A percentile compares a stretch with the other conserved stretches of the same genome.
These are phyloP conservation scores for Globisporangium apiculatum DNA, from an alignment of 352 stramenopile genomes.

Conservation along the genomic window DNA sequence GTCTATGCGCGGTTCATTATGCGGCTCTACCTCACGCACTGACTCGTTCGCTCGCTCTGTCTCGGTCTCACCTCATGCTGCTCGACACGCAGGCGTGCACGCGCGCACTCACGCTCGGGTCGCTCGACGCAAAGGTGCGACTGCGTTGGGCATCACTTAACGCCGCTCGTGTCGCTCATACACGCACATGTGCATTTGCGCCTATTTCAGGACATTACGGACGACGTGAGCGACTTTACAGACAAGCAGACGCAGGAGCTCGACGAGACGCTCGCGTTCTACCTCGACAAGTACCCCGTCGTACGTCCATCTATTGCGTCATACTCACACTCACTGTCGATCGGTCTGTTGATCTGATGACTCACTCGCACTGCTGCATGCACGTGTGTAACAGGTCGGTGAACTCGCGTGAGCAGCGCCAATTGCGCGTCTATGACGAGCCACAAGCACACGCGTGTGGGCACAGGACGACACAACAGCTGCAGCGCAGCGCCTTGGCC, in stretches of 20 bases:
- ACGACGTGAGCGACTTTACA: slow-evolving; percentile 63
- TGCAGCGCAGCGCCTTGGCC: background rate
- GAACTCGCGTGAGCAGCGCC: slow-evolving; percentile 22
- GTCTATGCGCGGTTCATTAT: background rate
- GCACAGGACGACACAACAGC: too few relatives aligned
- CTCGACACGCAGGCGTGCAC: slow-evolving; percentile 46
- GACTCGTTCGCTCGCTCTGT: background rate
- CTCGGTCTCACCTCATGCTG: background rate
- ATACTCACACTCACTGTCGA: too few relatives aligned
- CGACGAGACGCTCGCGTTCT: slow-evolving; percentile 65
- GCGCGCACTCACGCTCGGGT: slow-evolving; percentile 58
- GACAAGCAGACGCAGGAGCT: slow-evolving; percentile 55
- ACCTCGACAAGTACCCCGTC: slow-evolving; percentile 82
- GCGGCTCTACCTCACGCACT: background rate
- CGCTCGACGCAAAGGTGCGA: slow-evolving; percentile 56
- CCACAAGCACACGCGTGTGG: too few relatives aligned
- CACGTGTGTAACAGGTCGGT: slow-evolving; percentile 25
- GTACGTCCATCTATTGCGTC: slow-evolving; percentile 25
- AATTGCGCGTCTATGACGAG: background rate
- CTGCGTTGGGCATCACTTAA: too few relatives aligned
- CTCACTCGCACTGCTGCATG: too few relatives aligned
- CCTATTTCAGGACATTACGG: slow-evolving; percentile 46
- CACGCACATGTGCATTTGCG: background rate
- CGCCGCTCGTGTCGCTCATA: background rate
- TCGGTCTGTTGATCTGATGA: too few relatives aligned